These are phyloP conservation scores for Plasmodium gallinaceum DNA, from an alignment of 169 alveolate species.

Conservation along the genomic window DNA sequence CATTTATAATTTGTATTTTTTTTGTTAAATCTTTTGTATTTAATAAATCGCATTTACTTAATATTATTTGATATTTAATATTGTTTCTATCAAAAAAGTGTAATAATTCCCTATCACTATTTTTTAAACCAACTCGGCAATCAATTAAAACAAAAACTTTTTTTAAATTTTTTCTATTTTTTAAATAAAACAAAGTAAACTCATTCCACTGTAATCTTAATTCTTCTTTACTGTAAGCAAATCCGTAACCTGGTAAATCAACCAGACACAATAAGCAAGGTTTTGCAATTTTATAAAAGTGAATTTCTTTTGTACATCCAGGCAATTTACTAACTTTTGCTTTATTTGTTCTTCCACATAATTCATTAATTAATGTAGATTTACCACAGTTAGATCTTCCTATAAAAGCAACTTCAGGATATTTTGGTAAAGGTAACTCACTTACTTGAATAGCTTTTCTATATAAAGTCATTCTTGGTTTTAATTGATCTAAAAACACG, in stretches of 20 bases:
- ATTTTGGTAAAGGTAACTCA: conserved; percentile 71
- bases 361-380: conserved; percentile 84
- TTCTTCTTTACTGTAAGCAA: conserved; percentile 82
- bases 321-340: conserved; percentile 81
- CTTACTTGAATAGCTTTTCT: conserved; percentile 61
- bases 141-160: conserved; percentile 83
- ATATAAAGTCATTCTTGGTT: conserved; percentile 80
- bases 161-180: conserved; percentile 80
- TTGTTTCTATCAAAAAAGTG: conserved; percentile 83
- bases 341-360: conserved; percentile 82
- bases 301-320: conserved; percentile 83
- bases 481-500: conserved; percentile 79
- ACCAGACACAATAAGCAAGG: conserved; percentile 85
- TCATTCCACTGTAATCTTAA: conserved; percentile 81
- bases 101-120: conserved; percentile 83
- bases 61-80: conserved; percentile 82
- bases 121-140: conserved; percentile 83
- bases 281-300: conserved; percentile 84
- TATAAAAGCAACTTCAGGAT: conserved; percentile 84
- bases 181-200: conserved; percentile 82
- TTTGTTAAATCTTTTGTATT: conserved; percentile 69
- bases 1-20: conserved; percentile 69
- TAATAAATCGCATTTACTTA: conserved; percentile 84
- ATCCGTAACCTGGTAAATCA: conserved; percentile 88
- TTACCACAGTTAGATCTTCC: conserved; percentile 87